Base-by-base conservation (phyloP, 306 rosid genomes). In the Ziziphus jujuba region DNA sequence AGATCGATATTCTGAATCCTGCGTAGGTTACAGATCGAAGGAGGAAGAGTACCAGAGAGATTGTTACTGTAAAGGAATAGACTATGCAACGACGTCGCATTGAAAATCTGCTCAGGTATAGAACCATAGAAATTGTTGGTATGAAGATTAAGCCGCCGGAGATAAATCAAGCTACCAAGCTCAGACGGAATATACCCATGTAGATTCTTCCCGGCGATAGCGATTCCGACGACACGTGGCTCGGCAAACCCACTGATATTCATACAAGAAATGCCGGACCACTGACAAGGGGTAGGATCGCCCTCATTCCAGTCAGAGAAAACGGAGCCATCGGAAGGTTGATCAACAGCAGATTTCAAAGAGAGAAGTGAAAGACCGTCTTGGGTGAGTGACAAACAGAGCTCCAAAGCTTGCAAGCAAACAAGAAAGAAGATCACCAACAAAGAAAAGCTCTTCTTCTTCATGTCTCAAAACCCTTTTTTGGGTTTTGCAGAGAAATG, bases 361-460 rank as follows among this genome's bases (percentile, higher is more conserved):
- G 99, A 88, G 54, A 95, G 91, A 65, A 95, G 95, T 5, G 99
- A 84, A 50, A 95, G 84, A 28, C 99, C 99, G 70, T 95, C 97
- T 31, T 95, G 81, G 50, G 95, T 78, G 38, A 95, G 95, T 31
- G 95, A 75, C 56, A 61, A 35, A 10, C 56, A 68, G 28, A 60
- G 33, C 19, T 36, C 56, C 19, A 49, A 2, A 20, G 31, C 7
- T n/a, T 31, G 65, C 19, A 66, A 56, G 44, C 12, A 14, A 21
- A 74, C 23, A 23, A 66, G 49, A 49, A 69, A 76, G 22, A 63
- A 35, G 60, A 61, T 59, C 22, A 77, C 60, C 12, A 70, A 0
- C 1, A 60, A 21, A 3, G 43, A 4, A 23, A 45, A 7, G 50
- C 1, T 55, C 52, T 10, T 73, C 58, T 40, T 50, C 64, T 66